Percentiles rank a stretch among this genome's conserved stretches.
Conservation (phyloP, 805 yeast genomes). For the Nakazawaea ernobii region DNA sequence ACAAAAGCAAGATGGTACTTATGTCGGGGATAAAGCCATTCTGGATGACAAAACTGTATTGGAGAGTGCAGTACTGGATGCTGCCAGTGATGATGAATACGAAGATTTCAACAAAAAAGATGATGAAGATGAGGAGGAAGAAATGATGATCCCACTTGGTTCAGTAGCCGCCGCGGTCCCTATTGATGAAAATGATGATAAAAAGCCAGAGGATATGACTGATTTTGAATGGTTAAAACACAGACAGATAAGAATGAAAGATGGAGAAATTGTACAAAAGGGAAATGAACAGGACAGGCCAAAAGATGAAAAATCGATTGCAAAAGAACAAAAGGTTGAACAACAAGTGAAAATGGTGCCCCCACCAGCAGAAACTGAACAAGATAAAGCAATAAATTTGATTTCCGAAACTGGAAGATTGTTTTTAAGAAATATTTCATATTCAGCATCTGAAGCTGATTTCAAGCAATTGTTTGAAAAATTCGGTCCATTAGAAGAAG, state of each 20-base stretch:
- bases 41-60: not conserved
- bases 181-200: not conserved
- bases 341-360: constrained; percentile 9
- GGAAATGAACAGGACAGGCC: constrained; percentile 10
- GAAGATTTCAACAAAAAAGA: constrained; percentile 34
- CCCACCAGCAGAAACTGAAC: constrained; percentile 31
- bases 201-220: constrained; percentile 38
- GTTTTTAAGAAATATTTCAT: constrained; percentile 81
- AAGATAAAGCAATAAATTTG: constrained; percentile 42
- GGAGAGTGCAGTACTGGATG: constrained; percentile 27
- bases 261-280: constrained; percentile 26
- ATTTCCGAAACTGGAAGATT: constrained; percentile 72
- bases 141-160: constrained; percentile 35
- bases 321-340: not conserved
- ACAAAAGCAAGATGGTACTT: constrained; percentile 16
- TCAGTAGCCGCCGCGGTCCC: not conserved
- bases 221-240: constrained; percentile 86
- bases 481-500: constrained; percentile 78
- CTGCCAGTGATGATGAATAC: constrained; percentile 47
- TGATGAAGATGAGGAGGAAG: constrained; percentile 39
- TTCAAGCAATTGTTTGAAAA: constrained; percentile 55
- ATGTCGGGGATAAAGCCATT: not conserved
- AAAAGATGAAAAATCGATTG: constrained; percentile 12
- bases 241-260: constrained; percentile 67
- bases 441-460: constrained; percentile 75